Evolutionary conservation across 208 protist genomes (phyloP), one percentile per base, ranked within the genome.

Genomic region (Tritrichomonas musculus): DNA sequence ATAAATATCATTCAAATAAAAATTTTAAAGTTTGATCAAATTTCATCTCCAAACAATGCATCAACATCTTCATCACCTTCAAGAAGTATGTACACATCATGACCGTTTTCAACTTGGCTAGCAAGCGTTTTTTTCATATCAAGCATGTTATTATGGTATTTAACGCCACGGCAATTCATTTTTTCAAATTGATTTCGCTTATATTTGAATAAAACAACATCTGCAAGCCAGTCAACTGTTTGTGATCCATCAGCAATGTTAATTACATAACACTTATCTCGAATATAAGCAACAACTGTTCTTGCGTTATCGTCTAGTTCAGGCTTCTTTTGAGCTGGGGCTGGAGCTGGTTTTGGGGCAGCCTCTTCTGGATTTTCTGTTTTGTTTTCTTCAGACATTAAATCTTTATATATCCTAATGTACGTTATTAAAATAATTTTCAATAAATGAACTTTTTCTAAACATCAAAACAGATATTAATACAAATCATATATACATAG

Each of bases 1-100:
- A n/a, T n/a, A n/a, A n/a, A n/a, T n/a, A n/a, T n/a, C n/a, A n/a
- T n/a, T n/a, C n/a, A n/a, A n/a, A n/a, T n/a, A n/a, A n/a, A n/a
- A n/a, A n/a, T n/a, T n/a, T n/a, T n/a, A n/a, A n/a, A n/a, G n/a
- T n/a, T n/a, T n/a, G n/a, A 64, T 82, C 50, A 82, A 50, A 82
- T 82, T 88, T 88, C 41, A 88, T 88, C 77, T 27, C 77, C 77
- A 36, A 88, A 88, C 77, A 88, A 57, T 60, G 33, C 14, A 57
- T 88, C 77, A 50, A 88, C 77, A 88, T 88, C 77, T 88, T 88
- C 77, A 88, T 88, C 77, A 57, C 77, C 77, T 88, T 88, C 77
- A 39, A 88, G 77, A 39, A 88, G 57, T 39, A 88, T 88, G 17
- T 88, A 88, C 0, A 88, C 77, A 33, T 57, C 77, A 33, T 88